Conservation (phyloP, 305 asterid genomes). For the Rubia peregrina region DNA sequence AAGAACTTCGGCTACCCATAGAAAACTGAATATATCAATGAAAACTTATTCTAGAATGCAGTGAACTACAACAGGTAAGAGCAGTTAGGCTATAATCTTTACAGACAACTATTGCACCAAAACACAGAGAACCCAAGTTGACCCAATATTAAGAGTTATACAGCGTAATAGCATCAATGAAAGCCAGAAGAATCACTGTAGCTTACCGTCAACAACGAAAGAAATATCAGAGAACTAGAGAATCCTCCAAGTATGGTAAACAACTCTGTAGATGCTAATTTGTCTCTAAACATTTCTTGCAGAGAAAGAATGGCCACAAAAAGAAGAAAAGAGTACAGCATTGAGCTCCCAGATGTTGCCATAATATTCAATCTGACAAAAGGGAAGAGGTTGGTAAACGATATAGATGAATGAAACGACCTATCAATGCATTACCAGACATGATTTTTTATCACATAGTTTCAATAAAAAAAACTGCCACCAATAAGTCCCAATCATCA, state of each 20-base stretch:
- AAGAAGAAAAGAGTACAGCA: slow-evolving; percentile 69
- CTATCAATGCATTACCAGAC: background rate
- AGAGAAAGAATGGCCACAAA: slow-evolving; percentile 66
- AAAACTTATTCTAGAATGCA: background rate
- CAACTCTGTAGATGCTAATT: slow-evolving; percentile 80
- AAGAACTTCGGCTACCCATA: background rate
- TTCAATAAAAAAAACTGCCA: background rate
- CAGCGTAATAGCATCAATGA: background rate
- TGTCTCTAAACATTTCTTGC: slow-evolving; percentile 70
- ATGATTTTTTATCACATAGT: background rate
- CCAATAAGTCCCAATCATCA: background rate
- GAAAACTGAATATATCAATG: background rate
- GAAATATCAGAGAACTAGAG: slow-evolving; percentile 74
- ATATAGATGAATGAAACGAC: background rate
- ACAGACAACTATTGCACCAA: background rate
- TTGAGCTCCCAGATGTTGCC: slow-evolving; percentile 87
- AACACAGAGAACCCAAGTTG: background rate
- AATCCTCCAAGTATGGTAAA: slow-evolving; percentile 92
- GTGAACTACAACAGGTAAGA: background rate
- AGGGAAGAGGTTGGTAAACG: background rate
- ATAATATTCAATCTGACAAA: slow-evolving; percentile 28
- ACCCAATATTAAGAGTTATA: background rate
- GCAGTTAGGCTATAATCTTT: background rate
- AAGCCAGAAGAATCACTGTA: slow-evolving; percentile 6
- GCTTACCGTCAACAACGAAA: slow-evolving; percentile 61